A percentile compares a stretch with the other conserved stretches of the same genome.
Conservation (phyloP, 441 rosid species). For the Populus hybrid region DNA sequence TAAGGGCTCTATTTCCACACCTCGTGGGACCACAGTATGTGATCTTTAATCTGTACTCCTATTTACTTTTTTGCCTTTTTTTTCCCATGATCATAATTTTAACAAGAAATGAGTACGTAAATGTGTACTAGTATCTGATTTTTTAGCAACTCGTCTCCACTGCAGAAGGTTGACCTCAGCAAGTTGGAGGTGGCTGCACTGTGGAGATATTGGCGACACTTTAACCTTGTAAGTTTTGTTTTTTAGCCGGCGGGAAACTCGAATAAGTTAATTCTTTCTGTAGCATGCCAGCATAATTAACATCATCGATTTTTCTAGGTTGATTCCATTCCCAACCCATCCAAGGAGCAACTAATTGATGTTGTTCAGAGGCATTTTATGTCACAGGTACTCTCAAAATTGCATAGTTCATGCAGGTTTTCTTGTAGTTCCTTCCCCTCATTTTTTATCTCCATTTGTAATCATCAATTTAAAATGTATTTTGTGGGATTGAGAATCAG, state of each 20-base stretch:
- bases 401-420: background rate
- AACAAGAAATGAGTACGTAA: background rate
- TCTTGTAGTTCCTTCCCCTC: background rate
- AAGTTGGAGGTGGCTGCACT: slow-evolving; percentile 88
- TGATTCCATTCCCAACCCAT: slow-evolving; percentile 76
- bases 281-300: background rate
- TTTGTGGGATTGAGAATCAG: background rate
- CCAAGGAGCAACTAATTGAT: slow-evolving; percentile 79
- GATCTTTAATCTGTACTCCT: background rate
- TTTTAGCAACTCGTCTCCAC: slow-evolving; percentile 3
- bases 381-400: slow-evolving; percentile 62
- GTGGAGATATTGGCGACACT: slow-evolving; percentile 83
- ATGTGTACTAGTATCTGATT: background rate
- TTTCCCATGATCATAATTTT: background rate
- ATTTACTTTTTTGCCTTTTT: background rate
- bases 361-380: slow-evolving; percentile 88
- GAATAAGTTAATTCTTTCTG: background rate
- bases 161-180: slow-evolving; percentile 85
- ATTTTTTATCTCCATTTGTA: background rate
- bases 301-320: slow-evolving; percentile 36
- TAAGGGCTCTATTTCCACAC: slow-evolving; percentile 57
- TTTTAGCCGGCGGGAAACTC: background rate
- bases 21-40: slow-evolving; percentile 55
- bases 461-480: background rate
- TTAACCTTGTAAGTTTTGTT: slow-evolving; percentile 71